Evolutionary conservation across 768 basidiomycete species (phyloP).

Genomic region (Pleurotus tuber-regium): DNA sequence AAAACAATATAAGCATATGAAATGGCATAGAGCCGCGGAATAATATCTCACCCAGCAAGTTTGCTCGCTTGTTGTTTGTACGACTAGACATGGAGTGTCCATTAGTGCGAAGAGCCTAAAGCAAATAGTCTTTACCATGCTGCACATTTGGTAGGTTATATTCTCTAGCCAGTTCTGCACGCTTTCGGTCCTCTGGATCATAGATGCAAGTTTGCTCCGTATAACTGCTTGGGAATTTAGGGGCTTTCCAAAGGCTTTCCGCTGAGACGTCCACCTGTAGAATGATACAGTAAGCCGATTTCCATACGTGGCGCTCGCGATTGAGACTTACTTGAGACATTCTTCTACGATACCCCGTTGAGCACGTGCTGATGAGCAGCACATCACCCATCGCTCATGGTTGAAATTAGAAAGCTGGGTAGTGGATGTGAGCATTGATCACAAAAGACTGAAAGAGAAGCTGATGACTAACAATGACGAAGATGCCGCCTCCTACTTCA

Average conservation of each 20-base stretch:
- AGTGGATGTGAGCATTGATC: conserved; percentile 55
- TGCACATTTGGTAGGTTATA: conserved; percentile 85
- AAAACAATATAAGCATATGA: neutral
- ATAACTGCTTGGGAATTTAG: conserved; percentile 84
- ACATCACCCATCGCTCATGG: conserved; percentile 90
- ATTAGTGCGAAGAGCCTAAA: conserved; percentile 16
- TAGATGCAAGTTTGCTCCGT: conserved; percentile 80
- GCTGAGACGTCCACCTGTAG: conserved; percentile 79
- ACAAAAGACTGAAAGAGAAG: neutral
- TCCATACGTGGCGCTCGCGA: no score
- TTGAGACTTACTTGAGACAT: conserved; percentile 70
- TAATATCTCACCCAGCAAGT: conserved; percentile 59
- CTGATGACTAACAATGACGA: conserved; percentile 31
- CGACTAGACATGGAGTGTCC: conserved; percentile 27
- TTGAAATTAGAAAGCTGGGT: conserved; percentile 86
- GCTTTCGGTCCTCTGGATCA: conserved; percentile 76
- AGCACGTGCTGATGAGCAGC: conserved; percentile 50
- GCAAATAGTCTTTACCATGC: conserved; percentile 50
- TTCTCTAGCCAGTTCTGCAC: conserved; percentile 71
- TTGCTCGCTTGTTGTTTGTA: conserved; percentile 76
- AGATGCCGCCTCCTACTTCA: conserved; percentile 43
- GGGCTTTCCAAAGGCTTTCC: conserved; percentile 90
- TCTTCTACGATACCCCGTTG: conserved; percentile 63
- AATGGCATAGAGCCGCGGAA: neutral
- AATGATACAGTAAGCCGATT: neutral